Evolutionary conservation across 2,329 filamentous ascomycete genomes (phyloP), one percentile per base, ranked within the genome.

Genomic region (Penicillium sumatraense): DNA sequence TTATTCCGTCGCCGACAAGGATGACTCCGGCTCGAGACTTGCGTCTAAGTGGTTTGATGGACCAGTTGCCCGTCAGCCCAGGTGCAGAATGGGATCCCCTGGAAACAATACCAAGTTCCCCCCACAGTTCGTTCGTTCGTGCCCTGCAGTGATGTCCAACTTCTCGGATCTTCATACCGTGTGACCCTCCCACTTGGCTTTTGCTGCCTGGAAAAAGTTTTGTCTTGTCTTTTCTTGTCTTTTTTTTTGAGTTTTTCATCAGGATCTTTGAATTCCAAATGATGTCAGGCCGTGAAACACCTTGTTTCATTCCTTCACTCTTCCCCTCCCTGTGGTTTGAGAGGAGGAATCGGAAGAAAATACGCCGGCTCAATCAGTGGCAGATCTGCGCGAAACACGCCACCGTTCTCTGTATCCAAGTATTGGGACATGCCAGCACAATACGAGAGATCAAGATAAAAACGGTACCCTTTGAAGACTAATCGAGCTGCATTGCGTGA

Each of bases 61-160:
- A 44, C 35, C 56, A 54, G 50, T 20, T 35, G 24, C 38, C 59
- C 38, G 40, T 51, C 56, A 55, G 57, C 51, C 54, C 40, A 27
- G 18, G 33, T 27, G 42, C n/a, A n/a, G n/a, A n/a, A n/a, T 50
- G 54, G 51, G 51, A 36, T 54, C 24, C 36, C 38, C 52, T 52
- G 20, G 27, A 57, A 42, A 53, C 41, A 36, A 50, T 54, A 54
- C 54, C 46, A 38, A 44, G 40, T 58, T 56, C 46, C 56, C 46
- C 56, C 57, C 57, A 54, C 57, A 52, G 59, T 67, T 59, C 50
- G 60, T 68, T 59, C 50, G 59, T 57, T 61, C 54, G 57, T 59
- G 55, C 56, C 62, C 72, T 71, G 69, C 69, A 71, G 40, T 67
- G 68, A 58, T 72, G 68, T 73, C 68, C 66, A 70, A 73, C 62